Base-by-base conservation (phyloP, 2,329 filamentous ascomycete genomes). In the Penicillium sp. region DNA sequence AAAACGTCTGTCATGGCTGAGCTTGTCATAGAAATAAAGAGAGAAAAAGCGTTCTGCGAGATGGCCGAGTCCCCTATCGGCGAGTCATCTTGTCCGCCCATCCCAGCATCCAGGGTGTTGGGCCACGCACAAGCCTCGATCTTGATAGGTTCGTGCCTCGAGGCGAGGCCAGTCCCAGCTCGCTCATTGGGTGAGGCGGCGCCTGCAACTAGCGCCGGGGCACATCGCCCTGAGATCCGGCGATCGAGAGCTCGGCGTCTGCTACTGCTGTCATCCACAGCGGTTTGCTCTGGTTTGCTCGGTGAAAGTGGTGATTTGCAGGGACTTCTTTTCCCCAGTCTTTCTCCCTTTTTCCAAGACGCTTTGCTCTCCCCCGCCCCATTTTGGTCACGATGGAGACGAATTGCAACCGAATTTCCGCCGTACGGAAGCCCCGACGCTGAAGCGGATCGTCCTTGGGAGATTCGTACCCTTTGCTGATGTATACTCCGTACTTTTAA, bases 61-160 rank as follows among this genome's bases (percentile, higher is more conserved):
- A n/a, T n/a, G n/a, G n/a, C n/a, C n/a, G 25, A 10, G 23, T 14
- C 27, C 21, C 30, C 36, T 48, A 45, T 50, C 41, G 29, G 51
- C 51, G 44, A 51, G 49, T 49, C 39, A 53, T 39, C 7, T 30
- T 33, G 16, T 7, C 40, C 31, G 27, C 20, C 25, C 36, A 33
- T 39, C 35, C 53, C 53, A 48, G 51, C 49, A 47, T 42, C 53
- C 53, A 43, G 49, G 47, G 28, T 54, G 34, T 44, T 54, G 53
- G 51, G 51, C 47, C 53, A 39, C 42, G 51, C 43, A 43, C 34
- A 47, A 45, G 34, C 41, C 41, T 28, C 26, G n/a, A 51, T 16
- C 36, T 53, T 56, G 50, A 53, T 48, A 49, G 45, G 51, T 48
- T 51, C 45, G 41, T 34, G 30, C 21, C 21, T 7, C 7, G 21